These are phyloP conservation scores for Acanthamoeba royreba DNA, from an alignment of 208 protist species.

Conservation along the genomic window DNA sequence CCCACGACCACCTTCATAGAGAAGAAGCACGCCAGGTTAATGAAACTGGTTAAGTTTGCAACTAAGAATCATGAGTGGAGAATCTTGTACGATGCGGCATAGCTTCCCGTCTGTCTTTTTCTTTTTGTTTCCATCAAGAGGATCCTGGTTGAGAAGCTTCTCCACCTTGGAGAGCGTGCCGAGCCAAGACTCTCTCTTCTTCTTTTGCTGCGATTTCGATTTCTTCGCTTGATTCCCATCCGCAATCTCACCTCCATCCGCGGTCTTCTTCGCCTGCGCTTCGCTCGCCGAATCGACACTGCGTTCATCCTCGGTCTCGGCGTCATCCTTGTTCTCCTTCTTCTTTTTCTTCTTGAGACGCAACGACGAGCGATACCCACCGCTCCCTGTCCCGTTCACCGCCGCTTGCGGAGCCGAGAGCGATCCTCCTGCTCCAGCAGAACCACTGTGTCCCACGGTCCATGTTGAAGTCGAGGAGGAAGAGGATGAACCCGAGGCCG, in stretches of 20 bases:
- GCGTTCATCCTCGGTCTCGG: too few species aligned
- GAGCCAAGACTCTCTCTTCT: background rate
- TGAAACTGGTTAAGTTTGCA: too few species aligned
- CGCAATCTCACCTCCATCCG: too few species aligned
- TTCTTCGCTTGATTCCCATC: background rate
- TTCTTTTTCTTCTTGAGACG: background rate
- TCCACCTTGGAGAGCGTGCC: background rate
- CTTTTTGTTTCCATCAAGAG: background rate
- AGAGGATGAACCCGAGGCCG: background rate
- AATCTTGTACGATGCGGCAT: background rate
- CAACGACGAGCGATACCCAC: background rate
- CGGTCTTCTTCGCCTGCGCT: too few species aligned
- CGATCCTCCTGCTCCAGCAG: too few species aligned
- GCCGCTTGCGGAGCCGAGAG: too few species aligned
- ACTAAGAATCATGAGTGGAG: background rate
- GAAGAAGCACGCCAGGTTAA: too few species aligned
- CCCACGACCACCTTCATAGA: background rate
- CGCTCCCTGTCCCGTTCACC: too few species aligned
- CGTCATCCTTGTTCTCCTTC: background rate
- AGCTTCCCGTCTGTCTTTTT: background rate
- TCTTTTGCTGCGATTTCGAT: background rate
- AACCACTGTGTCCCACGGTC: too few species aligned
- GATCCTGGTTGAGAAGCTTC: background rate
- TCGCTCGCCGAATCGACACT: too few species aligned
- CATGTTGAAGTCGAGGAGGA: too few species aligned